Conservation (phyloP, 1,284 basidiomycete species). For the Puccinia horiana region DNA sequence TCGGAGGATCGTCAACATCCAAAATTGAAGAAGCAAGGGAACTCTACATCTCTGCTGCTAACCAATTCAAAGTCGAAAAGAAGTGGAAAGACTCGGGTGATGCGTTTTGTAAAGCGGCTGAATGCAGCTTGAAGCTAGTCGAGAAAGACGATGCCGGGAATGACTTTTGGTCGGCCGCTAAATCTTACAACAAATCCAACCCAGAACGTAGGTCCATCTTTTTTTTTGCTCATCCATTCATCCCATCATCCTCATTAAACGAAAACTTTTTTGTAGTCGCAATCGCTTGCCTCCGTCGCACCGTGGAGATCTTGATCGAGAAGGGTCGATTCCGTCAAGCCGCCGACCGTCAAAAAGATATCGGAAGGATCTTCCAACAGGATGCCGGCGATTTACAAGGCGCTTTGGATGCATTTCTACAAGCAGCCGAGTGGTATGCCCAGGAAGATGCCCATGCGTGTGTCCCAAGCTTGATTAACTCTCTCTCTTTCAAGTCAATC, state of each 20-base stretch:
- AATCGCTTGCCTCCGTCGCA: slow-evolving; percentile 81
- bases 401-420: slow-evolving; percentile 86
- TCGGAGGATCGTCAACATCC: slow-evolving; percentile 71
- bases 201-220: slow-evolving; percentile 69
- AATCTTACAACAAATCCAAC: slow-evolving; percentile 83
- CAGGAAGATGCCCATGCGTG: slow-evolving; percentile 95
- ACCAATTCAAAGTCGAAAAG: slow-evolving; percentile 92
- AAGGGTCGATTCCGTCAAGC: slow-evolving; percentile 92
- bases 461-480: slow-evolving; percentile 58
- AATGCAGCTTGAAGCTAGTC: slow-evolving; percentile 80
- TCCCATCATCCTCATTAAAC: neutral
- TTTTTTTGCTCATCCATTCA: slow-evolving; percentile 48
- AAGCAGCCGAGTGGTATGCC: slow-evolving; percentile 95
- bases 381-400: slow-evolving; percentile 70
- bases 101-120: slow-evolving; percentile 82
- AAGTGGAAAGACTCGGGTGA: slow-evolving; percentile 86
- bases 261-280: slow-evolving; percentile 68
- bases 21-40: slow-evolving; percentile 49
- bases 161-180: slow-evolving; percentile 94
- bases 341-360: slow-evolving; percentile 95
- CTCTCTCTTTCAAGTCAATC: slow-evolving; percentile 49
- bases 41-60: slow-evolving; percentile 68
- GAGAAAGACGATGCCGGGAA: slow-evolving; percentile 90
- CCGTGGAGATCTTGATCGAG: slow-evolving; percentile 78
- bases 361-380: slow-evolving; percentile 86